Evolutionary conservation across 2,329 filamentous ascomycete genomes (phyloP).

Genomic region (Cladosporium sphaerospermum): DNA sequence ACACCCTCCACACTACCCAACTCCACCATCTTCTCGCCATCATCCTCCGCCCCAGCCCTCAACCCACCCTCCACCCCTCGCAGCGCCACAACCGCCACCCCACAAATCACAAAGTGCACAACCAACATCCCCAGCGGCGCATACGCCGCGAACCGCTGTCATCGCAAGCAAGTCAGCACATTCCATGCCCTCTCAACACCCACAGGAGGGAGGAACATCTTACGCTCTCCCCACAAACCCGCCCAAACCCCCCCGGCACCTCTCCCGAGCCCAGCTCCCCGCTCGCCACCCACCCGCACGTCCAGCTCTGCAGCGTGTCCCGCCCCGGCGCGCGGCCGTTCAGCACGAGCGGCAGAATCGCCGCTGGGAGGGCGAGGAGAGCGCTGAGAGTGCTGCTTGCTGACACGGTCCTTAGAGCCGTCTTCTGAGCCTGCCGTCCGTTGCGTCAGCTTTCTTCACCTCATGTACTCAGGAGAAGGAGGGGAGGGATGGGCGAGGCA

Average conservation of each 20-base stretch:
- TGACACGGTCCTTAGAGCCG: no score
- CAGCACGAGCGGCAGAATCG: constrained; percentile 32
- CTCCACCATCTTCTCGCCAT: constrained; percentile 9
- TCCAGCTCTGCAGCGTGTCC: constrained; percentile 35
- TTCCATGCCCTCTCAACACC: background rate
- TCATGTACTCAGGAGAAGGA: no score
- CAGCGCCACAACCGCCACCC: background rate
- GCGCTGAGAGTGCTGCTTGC: constrained; percentile 23
- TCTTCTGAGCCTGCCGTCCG: no score
- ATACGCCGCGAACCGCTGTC: constrained; percentile 39
- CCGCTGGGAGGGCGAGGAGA: constrained; percentile 35
- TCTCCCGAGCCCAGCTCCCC: constrained; percentile 21
- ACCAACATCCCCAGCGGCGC: constrained; percentile 38
- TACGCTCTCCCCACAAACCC: constrained; percentile 38
- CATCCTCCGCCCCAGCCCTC: background rate
- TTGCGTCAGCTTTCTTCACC: background rate
- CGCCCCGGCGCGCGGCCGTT: constrained; percentile 21
- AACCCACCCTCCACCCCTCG: background rate
- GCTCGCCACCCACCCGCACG: constrained; percentile 26
- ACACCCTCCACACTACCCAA: background rate
- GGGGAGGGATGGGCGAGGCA: background rate
- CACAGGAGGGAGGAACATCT: constrained; percentile 12
- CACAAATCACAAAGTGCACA: constrained; percentile 30
- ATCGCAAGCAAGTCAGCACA: background rate
- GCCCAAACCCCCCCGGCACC: constrained; percentile 30